Evolutionary conservation across 768 basidiomycete species (phyloP), one percentile per base, ranked within the genome.

Genomic region (Ramaria rubella): DNA sequence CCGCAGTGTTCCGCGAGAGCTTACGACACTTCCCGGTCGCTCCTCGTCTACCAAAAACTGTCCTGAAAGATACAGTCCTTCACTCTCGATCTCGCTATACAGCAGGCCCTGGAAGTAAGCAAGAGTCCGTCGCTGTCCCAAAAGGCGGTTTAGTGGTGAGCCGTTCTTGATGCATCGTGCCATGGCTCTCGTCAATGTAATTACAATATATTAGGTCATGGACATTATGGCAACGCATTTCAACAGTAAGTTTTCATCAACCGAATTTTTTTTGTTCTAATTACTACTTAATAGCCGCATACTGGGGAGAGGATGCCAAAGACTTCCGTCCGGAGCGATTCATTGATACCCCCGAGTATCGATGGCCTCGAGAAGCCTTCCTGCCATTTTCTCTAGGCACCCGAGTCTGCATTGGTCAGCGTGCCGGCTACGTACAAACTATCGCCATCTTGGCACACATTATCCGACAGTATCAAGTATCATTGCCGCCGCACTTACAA

Each of bases 301-400:
- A 77, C 45, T 81, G 79, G 80, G 80, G 80, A 5, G 63, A 69
- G 12, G 78, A 81, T 52, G 68, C 55, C 0, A 64, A 58, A 9
- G 70, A 72, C 19, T 81, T 79, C 68, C 78, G 66, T 45, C 78
- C 78, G 0, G 75, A 77, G 44, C 72, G 76, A 0, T 81, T 80
- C 62, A 69, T 81, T 26, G 79, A 81, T 51, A 78, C 76, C 0
- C 71, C 71, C 5, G 65, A 70, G 1, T 80, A 80, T 54, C 69
- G 70, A 29, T 81, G 78, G 78, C 79, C 78, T 14, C 73, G 79
- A 23, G 70, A 79, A 54, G 78, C 76, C 14, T 79, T 75, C 62
- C 29, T 76, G 26, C 72, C 76, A 0, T 81, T 81, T 62, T 74
- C 75, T 5, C 66, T 63, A 0, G 78, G 80, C 12, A 66, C 72